phyloP scores from a whole-genome alignment of 2,329 filamentous ascomycete species.

The Scytalidium sp. region DNA sequence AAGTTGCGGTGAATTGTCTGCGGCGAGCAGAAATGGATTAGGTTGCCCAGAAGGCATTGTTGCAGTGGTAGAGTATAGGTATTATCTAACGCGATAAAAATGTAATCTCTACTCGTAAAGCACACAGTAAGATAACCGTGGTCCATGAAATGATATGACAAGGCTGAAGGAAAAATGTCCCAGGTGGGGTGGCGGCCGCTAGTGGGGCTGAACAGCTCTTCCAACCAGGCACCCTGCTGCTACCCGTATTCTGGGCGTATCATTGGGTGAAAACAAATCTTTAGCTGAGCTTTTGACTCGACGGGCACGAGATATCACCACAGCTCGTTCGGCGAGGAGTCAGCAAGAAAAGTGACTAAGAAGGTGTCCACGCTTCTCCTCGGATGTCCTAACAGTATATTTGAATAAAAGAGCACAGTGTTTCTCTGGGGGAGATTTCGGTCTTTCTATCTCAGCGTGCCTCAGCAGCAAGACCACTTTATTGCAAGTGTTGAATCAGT shows the following conservation, averaged over 20 bases:
- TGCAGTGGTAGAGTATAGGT: background rate
- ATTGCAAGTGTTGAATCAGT: background rate
- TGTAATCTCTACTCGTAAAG: no score
- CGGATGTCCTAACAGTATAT: background rate
- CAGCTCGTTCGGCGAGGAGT: background rate
- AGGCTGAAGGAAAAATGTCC: background rate
- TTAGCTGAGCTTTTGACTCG: background rate
- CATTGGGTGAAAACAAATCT: background rate
- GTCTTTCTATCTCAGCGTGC: background rate
- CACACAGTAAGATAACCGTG: no score
- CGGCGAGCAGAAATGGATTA: slow-evolving; percentile 75
- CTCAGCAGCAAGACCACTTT: background rate
- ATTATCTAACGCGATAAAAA: background rate
- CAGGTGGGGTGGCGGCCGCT: background rate
- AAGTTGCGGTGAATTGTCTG: slow-evolving; percentile 74
- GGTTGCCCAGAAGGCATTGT: slow-evolving; percentile 7
- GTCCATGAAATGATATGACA: background rate
- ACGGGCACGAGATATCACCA: background rate
- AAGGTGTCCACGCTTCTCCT: background rate
- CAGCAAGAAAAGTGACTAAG: background rate
- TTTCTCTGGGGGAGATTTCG: background rate
- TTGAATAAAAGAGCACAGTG: background rate
- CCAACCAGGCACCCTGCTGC: background rate
- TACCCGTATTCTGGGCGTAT: background rate
- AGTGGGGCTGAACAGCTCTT: background rate